A percentile compares a stretch with the other conserved stretches of the same genome.
Evolutionary conservation across 2,329 filamentous ascomycete genomes (phyloP).

Genomic region (Clonostachys sp.): DNA sequence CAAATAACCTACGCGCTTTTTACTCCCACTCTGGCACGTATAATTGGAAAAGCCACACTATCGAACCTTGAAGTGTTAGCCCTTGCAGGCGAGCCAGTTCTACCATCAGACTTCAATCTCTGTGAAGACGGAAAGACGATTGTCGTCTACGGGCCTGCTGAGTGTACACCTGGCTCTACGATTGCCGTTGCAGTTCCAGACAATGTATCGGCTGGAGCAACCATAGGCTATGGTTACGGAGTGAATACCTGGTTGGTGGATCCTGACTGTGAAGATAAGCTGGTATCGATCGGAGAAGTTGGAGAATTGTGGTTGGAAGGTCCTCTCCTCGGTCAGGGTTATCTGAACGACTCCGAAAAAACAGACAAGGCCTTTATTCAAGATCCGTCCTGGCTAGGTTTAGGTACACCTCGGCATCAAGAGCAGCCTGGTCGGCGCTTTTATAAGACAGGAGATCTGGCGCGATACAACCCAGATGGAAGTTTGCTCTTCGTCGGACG

Average conservation of each 20-base stretch:
- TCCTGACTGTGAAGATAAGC: slow-evolving; percentile 4
- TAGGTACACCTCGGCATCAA: not conserved
- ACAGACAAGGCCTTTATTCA: slow-evolving; percentile 14
- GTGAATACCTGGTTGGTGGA: slow-evolving; percentile 10
- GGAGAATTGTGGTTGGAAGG: slow-evolving; percentile 10
- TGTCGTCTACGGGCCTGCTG: not conserved
- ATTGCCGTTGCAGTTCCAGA: slow-evolving; percentile 22
- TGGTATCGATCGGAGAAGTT: slow-evolving; percentile 2
- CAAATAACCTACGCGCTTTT: slow-evolving; percentile 4
- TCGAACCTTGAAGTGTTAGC: slow-evolving; percentile 4
- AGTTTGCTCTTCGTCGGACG: not conserved
- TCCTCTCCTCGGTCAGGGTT: slow-evolving; percentile 38
- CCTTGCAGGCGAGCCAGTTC: slow-evolving; percentile 7
- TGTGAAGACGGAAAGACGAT: slow-evolving; percentile 5
- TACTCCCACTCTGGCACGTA: slow-evolving; percentile 9
- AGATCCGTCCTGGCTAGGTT: slow-evolving; percentile 1
- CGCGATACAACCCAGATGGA: not conserved
- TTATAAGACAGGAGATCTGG: not conserved
- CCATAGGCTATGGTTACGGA: slow-evolving; percentile 2
- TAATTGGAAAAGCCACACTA: slow-evolving; percentile 5
- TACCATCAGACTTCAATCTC: slow-evolving; percentile 1
- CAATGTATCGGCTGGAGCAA: not conserved
- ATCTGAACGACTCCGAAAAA: slow-evolving; percentile 26
- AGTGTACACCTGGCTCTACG: not conserved
- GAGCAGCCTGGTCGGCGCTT: not conserved